Evolutionary conservation across 2,329 filamentous ascomycete species (phyloP).

Genomic region (Chaetomiaceae sp.): DNA sequence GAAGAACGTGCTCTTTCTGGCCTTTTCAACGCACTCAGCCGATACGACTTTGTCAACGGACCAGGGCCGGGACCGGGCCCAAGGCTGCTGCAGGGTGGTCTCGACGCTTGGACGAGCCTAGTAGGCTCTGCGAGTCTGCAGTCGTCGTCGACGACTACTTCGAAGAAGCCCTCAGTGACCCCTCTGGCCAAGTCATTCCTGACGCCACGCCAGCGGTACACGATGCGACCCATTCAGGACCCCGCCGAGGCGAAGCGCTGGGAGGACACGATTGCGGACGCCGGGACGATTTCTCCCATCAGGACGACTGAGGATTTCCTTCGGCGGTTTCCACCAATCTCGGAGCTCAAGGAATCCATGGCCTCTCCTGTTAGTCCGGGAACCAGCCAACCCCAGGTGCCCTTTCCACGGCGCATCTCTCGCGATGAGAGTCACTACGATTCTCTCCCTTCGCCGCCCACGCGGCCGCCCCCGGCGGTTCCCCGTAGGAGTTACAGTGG

Average conservation of each 20-base stretch:
- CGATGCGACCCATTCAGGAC: slow-evolving; percentile 61
- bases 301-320: slow-evolving; percentile 79
- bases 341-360: slow-evolving; percentile 57
- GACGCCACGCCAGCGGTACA: slow-evolving; percentile 39
- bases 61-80: slow-evolving; percentile 44
- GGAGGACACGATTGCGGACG: slow-evolving; percentile 64
- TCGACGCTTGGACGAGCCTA: slow-evolving; percentile 82
- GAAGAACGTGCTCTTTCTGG: slow-evolving; percentile 55
- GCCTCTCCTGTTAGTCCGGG: slow-evolving; percentile 31
- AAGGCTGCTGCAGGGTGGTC: slow-evolving; percentile 71
- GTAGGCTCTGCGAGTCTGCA: slow-evolving; percentile 62
- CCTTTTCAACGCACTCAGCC: slow-evolving; percentile 71
- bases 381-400: slow-evolving; percentile 7
- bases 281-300: slow-evolving; percentile 49
- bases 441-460: slow-evolving; percentile 51
- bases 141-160: slow-evolving; percentile 30
- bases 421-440: slow-evolving; percentile 34
- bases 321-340: slow-evolving; percentile 69
- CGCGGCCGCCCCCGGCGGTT: slow-evolving; percentile 61
- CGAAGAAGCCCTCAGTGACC: slow-evolving; percentile 11
- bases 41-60: slow-evolving; percentile 62
- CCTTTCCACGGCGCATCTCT: slow-evolving; percentile 15
- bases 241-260: slow-evolving; percentile 73
- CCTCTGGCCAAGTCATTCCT: slow-evolving; percentile 26
- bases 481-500: slow-evolving; percentile 74